Base-by-base conservation (phyloP, 176 grass and related monocot species). In the Zizania latifolia region DNA sequence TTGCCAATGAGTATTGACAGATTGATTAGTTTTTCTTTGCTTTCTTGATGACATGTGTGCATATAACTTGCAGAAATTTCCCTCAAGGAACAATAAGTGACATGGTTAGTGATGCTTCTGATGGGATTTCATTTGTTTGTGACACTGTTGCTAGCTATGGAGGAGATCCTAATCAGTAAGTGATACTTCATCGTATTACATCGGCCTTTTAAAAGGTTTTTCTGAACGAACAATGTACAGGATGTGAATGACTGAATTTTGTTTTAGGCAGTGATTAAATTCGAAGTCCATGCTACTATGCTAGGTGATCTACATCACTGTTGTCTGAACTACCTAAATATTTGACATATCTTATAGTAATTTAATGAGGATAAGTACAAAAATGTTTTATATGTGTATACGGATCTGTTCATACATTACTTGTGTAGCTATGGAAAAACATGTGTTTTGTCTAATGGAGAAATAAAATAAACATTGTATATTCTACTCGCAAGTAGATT, bases 11-110 rank as follows among this genome's bases (percentile, higher is more conserved):
- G 16, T 55, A 65, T 16, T 56, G 54, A 65, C 10, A 46, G 17
- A 82, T 35, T 64, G 21, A 5, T 34, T 58, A 8, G 14, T 46
- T 29, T 65, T 6, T 40, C 24, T 50, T 38, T 6, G n/a, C 10
- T 71, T 60, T 3, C 11, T 75, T 71, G 5, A 59, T 14, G 2
- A 12, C 34, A 72, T 22, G 67, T 83, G 36, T 62, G 29, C 32
- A 58, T 48, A 65, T 83, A 62, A 5, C 26, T 65, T 55, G n/a
- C 68, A 98, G 94, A 84, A 98, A 98, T 79, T 98, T 98, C 51
- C 94, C 94, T 81, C 94, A 94, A 90, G 94, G 94, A 27, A 94
- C 89, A 46, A 94, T 98, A 72, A 87, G 94, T 36, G 91, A 94
- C 86, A 94, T 98, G 94, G 53, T 98, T 77, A 54, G 17, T 51